Conservation (phyloP, 768 basidiomycete species). For the Clitopilus hobsonii region DNA sequence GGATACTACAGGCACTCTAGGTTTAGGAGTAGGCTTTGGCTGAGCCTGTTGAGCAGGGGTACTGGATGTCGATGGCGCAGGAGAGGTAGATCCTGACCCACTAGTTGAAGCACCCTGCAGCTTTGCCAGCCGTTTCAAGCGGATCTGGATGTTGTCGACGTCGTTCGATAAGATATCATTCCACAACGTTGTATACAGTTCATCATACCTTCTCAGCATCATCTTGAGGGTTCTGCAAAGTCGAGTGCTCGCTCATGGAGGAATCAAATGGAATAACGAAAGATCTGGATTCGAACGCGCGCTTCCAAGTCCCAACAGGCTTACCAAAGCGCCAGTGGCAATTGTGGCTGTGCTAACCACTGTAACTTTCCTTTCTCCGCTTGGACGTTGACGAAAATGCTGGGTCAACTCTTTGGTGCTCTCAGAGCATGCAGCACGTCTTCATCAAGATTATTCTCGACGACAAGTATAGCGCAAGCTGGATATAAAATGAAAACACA, state of each 20-base stretch:
- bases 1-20: slow-evolving; percentile 24
- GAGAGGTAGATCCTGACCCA: slow-evolving; percentile 24
- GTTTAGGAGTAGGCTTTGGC: slow-evolving; percentile 23
- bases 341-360: background rate
- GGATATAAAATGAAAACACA: slow-evolving; percentile 80
- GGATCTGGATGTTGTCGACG: slow-evolving; percentile 57
- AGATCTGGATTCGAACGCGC: background rate
- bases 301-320: background rate
- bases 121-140: slow-evolving; percentile 86
- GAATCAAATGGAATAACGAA: background rate
- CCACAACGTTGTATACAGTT: background rate
- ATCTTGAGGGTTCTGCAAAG: slow-evolving; percentile 48
- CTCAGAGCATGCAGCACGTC: slow-evolving; percentile 12
- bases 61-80: slow-evolving; percentile 29
- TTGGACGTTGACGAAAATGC: background rate
- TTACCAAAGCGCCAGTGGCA: background rate
- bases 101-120: slow-evolving; percentile 44
- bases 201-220: slow-evolving; percentile 77
- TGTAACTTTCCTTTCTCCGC: background rate
- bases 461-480: slow-evolving; percentile 47
- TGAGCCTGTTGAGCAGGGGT: slow-evolving; percentile 14
- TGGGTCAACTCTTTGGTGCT: background rate
- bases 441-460: slow-evolving; percentile 49
- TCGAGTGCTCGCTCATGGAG: slow-evolving; percentile 33
- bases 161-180: background rate